Conservation (phyloP, 2,329 filamentous ascomycete genomes). For the Monosporascus ibericus region DNA sequence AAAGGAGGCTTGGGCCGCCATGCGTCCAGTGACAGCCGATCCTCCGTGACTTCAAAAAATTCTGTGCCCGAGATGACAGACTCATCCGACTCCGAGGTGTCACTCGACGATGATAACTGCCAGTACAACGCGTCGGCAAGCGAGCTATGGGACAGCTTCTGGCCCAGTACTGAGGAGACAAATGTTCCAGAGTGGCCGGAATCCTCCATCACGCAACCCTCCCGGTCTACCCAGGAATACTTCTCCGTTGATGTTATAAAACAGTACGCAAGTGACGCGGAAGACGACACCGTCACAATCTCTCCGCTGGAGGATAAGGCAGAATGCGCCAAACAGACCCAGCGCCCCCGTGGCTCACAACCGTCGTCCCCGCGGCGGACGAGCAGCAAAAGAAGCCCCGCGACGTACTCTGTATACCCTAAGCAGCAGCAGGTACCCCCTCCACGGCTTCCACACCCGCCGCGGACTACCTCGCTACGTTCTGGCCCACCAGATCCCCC, state of each 20-base stretch:
- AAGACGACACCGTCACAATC: constrained; percentile 20
- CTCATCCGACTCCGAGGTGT: constrained; percentile 46
- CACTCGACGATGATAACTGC: constrained; percentile 41
- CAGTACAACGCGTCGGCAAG: constrained; percentile 39
- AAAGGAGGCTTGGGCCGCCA: constrained; percentile 19
- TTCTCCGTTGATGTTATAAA: constrained; percentile 10
- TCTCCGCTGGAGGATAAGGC: constrained; percentile 6
- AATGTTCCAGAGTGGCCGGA: background rate
- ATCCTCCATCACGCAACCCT: constrained; percentile 10
- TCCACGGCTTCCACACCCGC: constrained; percentile 23
- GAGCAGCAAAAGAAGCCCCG: constrained; percentile 8
- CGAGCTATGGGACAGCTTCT: constrained; percentile 48
- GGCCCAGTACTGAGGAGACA: constrained; percentile 21
- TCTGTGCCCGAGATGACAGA: constrained; percentile 45
- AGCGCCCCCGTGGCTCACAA: background rate
- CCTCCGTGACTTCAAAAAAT: constrained; percentile 39
- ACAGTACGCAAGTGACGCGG: constrained; percentile 7
- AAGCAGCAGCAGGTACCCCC: constrained; percentile 20
- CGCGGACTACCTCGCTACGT: constrained; percentile 25
- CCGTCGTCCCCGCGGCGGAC: constrained; percentile 7
- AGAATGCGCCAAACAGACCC: constrained; percentile 12
- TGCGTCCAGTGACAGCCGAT: constrained; percentile 26
- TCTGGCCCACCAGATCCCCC: constrained; percentile 17
- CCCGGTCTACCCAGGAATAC: constrained; percentile 10
- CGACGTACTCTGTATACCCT: constrained; percentile 37